Evolutionary conservation across 331 rosid species (phyloP).

Genomic region (Malus hybrid): DNA sequence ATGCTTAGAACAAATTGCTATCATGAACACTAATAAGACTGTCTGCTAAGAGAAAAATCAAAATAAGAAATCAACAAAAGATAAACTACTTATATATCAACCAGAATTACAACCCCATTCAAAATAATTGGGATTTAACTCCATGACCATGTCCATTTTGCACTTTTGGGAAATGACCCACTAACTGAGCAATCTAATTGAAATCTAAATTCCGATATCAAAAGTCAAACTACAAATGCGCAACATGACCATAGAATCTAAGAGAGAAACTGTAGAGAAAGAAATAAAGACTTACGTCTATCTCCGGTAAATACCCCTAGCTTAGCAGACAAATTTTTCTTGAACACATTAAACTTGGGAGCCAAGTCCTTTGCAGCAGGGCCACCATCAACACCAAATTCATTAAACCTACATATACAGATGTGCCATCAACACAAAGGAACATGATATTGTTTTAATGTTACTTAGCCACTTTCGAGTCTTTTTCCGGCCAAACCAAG

Average conservation of each 20-base stretch:
- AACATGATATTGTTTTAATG: too few relatives aligned
- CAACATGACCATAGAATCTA: background rate
- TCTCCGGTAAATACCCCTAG: conserved; percentile 47
- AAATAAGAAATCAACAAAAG: conserved; percentile 3
- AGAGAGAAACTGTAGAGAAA: background rate
- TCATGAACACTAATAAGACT: background rate
- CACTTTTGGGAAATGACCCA: too few relatives aligned
- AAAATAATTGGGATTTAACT: too few relatives aligned
- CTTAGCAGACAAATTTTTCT: conserved; percentile 34
- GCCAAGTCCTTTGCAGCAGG: too few relatives aligned
- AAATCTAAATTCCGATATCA: conserved; percentile 7
- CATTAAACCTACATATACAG: too few relatives aligned
- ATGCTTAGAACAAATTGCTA: background rate
- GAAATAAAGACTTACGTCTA: conserved; percentile 40
- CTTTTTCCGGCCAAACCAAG: too few relatives aligned
- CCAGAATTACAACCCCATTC: background rate
- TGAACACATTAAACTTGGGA: too few relatives aligned
- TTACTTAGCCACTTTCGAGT: too few relatives aligned
- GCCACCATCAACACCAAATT: too few relatives aligned
- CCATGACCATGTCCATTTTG: too few relatives aligned
- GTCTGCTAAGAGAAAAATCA: background rate
- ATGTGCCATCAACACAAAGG: too few relatives aligned
- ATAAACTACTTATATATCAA: background rate
- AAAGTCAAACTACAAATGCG: conserved; percentile 12
- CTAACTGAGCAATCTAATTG: too few relatives aligned